These are phyloP conservation scores for Candida fluviatilis DNA, from an alignment of 805 yeast species.

Conservation along the genomic window DNA sequence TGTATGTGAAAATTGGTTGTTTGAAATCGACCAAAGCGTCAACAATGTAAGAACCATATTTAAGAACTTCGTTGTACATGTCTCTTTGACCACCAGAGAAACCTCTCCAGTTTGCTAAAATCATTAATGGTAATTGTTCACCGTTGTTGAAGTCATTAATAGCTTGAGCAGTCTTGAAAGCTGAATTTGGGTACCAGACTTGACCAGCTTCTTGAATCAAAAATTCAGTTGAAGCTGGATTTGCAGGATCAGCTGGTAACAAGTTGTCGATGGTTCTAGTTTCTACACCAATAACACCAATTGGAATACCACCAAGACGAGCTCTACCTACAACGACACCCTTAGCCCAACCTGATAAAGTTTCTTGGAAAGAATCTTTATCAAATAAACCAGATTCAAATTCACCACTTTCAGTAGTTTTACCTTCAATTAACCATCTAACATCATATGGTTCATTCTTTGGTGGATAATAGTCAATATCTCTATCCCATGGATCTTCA, in stretches of 20 bases:
- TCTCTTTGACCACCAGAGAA: conserved; percentile 99
- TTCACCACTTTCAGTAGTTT: conserved; percentile 57
- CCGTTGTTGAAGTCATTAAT: conserved; percentile 96
- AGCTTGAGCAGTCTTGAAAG: conserved; percentile 98
- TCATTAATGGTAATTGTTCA: conserved; percentile 96
- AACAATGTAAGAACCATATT: conserved; percentile 94
- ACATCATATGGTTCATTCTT: conserved; percentile 79
- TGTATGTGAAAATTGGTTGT: conserved; percentile 95
- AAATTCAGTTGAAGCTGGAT: conserved; percentile 87
- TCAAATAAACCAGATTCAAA: conserved; percentile 91
- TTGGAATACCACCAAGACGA: conserved; percentile 96
- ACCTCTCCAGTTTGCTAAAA: conserved; percentile 99
- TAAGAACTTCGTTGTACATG: conserved; percentile 97
- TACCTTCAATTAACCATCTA: conserved; percentile 92
- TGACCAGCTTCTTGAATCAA: conserved; percentile 95
- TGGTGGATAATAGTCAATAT: conserved; percentile 74
- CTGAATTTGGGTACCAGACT: conserved; percentile 99
- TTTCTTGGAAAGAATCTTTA: conserved; percentile 89
- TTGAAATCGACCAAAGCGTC: conserved; percentile 94
- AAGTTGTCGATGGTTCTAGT: conserved; percentile 85
- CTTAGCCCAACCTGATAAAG: conserved; percentile 96
- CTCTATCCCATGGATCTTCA: conserved; percentile 91
- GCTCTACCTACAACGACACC: conserved; percentile 99
- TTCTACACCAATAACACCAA: conserved; percentile 97
- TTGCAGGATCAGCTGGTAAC: conserved; percentile 97